Evolutionary conservation across 2,329 filamentous ascomycete species (phyloP).

Genomic region (Immersiporthe knoxdaviesiana): DNA sequence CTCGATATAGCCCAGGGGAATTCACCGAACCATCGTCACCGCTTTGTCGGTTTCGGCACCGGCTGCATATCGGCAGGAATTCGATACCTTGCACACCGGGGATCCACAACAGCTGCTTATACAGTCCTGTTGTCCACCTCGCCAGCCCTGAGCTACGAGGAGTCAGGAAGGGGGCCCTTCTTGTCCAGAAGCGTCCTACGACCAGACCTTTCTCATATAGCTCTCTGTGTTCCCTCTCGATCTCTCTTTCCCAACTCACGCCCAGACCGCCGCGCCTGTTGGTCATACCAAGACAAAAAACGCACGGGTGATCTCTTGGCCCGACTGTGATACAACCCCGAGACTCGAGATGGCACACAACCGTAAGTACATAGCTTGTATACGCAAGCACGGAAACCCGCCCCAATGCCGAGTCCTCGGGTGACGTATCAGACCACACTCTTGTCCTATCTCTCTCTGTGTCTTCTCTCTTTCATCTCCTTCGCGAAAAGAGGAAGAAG

Average conservation of each 20-base stretch:
- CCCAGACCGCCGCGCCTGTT: neutral
- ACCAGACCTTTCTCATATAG: neutral
- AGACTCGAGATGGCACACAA: slow-evolving; percentile 23
- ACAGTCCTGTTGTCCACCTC: neutral
- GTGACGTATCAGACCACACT: slow-evolving; percentile 1
- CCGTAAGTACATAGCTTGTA: slow-evolving; percentile 18
- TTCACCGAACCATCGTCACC: neutral
- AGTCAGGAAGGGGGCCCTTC: neutral
- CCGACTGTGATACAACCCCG: slow-evolving; percentile 6
- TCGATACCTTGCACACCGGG: slow-evolving; percentile 7
- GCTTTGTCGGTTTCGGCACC: slow-evolving; percentile 15
- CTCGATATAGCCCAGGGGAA: neutral
- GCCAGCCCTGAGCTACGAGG: neutral
- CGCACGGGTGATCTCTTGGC: neutral
- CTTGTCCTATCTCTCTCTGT: neutral
- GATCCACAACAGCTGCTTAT: slow-evolving; percentile 16
- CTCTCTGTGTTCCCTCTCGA: neutral
- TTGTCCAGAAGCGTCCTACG: neutral
- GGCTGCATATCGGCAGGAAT: slow-evolving; percentile 12
- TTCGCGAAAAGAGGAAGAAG: neutral
- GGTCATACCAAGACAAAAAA: neutral
- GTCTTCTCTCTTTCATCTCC: neutral
- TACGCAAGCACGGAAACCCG: neutral
- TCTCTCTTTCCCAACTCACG: neutral
- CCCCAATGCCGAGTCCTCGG: neutral